Evolutionary conservation across 805 yeast genomes (phyloP), one percentile per base, ranked within the genome.

Genomic region (Candida nemodendra): DNA sequence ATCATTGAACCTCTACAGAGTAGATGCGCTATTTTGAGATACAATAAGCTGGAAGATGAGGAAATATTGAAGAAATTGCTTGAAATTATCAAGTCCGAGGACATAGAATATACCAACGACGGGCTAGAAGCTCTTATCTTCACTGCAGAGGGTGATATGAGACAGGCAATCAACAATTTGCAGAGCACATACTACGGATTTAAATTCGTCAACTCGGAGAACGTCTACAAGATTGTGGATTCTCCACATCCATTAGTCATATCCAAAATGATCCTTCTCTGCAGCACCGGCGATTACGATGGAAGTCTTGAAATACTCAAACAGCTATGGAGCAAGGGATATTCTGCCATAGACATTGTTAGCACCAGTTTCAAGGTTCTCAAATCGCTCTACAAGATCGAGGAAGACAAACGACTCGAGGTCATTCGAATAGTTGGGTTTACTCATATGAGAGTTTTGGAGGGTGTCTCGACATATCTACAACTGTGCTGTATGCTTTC

Each of bases 81-180:
- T 45, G 84, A 86, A 52, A 75, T 93, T 16, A 74, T 81, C 31
- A 71, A 81, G 48, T 53, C 62, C 2, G 98, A 93, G 59, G 59
- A 78, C 30, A 84, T 91, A 11, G 69, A 87, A 54, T 85, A 78
- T 61, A 78, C 90, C 13, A 85, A 88, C 44, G 96, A 88, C 60
- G 99, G 99, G 0, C 64, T 93, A 24, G 88, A 88, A 49, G 98
- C 99, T 0, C 72, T 93, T 42, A 79, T 93, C 12, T 93, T 93
- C 65, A 83, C 97, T 0, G 95, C 96, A 0, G 99, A 93, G 57
- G 99, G 99, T 42, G 99, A 93, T 59, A 91, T 93, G 99, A 79
- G 99, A 61, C 99, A 93, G 62, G 99, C 98, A 0, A 76, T 93
- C 32, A 93, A 93, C 57, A 93, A 93, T 62, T 61, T 93, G 42